A percentile compares a stretch with the other conserved stretches of the same genome.
Evolutionary conservation across 345 rosid genomes (phyloP).

Genomic region (Microthlaspi erraticum): DNA sequence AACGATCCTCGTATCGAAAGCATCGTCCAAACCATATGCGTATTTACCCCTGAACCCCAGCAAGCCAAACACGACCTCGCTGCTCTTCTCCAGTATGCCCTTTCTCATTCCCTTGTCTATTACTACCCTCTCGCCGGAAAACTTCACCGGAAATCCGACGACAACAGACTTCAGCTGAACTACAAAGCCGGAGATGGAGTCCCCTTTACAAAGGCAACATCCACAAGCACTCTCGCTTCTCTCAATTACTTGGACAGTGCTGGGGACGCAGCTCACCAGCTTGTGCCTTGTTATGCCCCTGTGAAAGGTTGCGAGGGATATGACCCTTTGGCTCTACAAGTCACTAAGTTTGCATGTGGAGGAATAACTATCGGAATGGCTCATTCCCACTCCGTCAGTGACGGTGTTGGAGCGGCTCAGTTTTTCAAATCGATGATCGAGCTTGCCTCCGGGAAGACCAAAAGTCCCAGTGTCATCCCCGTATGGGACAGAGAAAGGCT

Average conservation of each 20-base stretch:
- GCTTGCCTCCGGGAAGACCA: slow-evolving; percentile 43
- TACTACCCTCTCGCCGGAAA: slow-evolving; percentile 64
- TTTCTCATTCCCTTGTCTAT: slow-evolving; percentile 50
- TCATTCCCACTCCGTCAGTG: slow-evolving; percentile 51
- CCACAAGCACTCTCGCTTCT: slow-evolving; percentile 46
- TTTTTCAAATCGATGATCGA: slow-evolving; percentile 49
- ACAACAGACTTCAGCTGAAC: slow-evolving; percentile 46
- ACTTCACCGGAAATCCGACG: slow-evolving; percentile 46
- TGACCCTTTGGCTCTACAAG: slow-evolving; percentile 44
- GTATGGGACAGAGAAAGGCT: slow-evolving; percentile 57
- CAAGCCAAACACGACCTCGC: slow-evolving; percentile 30
- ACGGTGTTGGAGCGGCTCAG: slow-evolving; percentile 54
- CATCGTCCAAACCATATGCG: slow-evolving; percentile 44
- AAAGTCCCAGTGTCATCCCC: slow-evolving; percentile 52
- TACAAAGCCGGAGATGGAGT: slow-evolving; percentile 53
- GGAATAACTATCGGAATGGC: slow-evolving; percentile 59
- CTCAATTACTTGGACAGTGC: slow-evolving; percentile 48
- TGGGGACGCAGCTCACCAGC: slow-evolving; percentile 35
- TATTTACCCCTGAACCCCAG: slow-evolving; percentile 31
- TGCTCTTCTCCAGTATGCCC: slow-evolving; percentile 46
- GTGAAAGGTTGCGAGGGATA: slow-evolving; percentile 11
- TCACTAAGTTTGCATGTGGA: slow-evolving; percentile 58
- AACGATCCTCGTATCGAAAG: slow-evolving; percentile 43
- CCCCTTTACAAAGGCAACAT: slow-evolving; percentile 54
- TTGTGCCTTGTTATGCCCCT: slow-evolving; percentile 33